Conservation (phyloP, 352 stramenopile genomes). For the Phytophthora multivora region DNA sequence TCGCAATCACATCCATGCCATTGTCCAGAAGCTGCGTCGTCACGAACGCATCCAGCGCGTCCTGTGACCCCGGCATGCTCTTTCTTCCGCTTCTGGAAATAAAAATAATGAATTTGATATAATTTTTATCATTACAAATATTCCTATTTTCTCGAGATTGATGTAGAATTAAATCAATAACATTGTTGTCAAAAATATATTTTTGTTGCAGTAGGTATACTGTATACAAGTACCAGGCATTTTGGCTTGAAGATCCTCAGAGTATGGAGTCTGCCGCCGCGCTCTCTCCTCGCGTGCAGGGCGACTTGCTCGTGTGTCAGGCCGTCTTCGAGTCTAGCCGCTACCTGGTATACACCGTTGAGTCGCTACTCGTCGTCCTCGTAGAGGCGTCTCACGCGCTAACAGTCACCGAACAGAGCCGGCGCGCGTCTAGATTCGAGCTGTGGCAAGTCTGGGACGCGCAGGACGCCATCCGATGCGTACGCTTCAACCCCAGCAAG, state of each 20-base stretch:
- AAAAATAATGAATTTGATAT: neutral
- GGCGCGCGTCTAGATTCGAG: constrained; percentile 48
- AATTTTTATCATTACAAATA: neutral
- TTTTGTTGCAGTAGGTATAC: no score
- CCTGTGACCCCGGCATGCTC: constrained; percentile 42
- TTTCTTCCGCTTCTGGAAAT: neutral
- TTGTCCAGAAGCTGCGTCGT: constrained; percentile 84
- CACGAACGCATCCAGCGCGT: constrained; percentile 68
- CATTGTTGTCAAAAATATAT: neutral
- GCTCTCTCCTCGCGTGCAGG: constrained; percentile 23
- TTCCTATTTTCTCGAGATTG: neutral
- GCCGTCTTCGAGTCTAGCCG: constrained; percentile 56
- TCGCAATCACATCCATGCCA: constrained; percentile 67
- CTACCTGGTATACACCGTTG: constrained; percentile 62
- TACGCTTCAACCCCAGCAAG: constrained; percentile 61
- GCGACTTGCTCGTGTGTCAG: constrained; percentile 37
- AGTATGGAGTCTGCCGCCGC: constrained; percentile 45
- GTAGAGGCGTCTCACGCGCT: constrained; percentile 34
- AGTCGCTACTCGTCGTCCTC: constrained; percentile 68
- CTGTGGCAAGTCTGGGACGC: constrained; percentile 76
- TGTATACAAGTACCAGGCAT: neutral
- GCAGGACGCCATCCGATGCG: constrained; percentile 47
- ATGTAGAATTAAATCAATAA: neutral
- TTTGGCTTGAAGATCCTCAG: no score
- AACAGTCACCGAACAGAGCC: constrained; percentile 7